Conservation (phyloP, 2,329 filamentous ascomycete genomes). For the Metarhizium album region DNA sequence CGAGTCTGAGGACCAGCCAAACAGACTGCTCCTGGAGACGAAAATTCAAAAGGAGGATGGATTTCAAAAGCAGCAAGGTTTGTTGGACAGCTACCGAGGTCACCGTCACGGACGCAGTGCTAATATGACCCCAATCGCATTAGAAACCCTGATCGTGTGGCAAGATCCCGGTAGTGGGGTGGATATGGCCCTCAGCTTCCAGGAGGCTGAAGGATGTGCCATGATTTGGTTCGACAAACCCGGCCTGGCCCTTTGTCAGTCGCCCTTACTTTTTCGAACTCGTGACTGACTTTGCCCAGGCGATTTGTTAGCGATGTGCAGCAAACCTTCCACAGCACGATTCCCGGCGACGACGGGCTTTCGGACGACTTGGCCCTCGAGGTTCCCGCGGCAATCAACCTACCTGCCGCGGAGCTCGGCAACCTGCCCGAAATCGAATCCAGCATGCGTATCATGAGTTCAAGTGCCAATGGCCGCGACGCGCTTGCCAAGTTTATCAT, state of each 20-base stretch:
- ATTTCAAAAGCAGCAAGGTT: slow-evolving; percentile 97
- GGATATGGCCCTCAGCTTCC: slow-evolving; percentile 97
- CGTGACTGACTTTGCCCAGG: slow-evolving; percentile 38
- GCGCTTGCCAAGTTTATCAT: slow-evolving; percentile 81
- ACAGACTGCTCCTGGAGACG: slow-evolving; percentile 75
- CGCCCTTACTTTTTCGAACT: not conserved
- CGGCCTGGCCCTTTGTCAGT: not conserved
- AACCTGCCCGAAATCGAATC: slow-evolving; percentile 78
- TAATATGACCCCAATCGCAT: not conserved
- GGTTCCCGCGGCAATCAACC: slow-evolving; percentile 54
- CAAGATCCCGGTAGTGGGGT: slow-evolving; percentile 73
- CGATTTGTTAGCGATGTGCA: slow-evolving; percentile 86
- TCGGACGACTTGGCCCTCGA: slow-evolving; percentile 81
- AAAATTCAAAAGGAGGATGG: slow-evolving; percentile 87
- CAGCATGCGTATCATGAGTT: slow-evolving; percentile 68
- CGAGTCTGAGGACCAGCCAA: slow-evolving; percentile 84
- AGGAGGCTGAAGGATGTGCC: slow-evolving; percentile 89
- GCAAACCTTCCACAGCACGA: slow-evolving; percentile 50
- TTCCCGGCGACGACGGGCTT: slow-evolving; percentile 60
- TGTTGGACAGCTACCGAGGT: slow-evolving; percentile 11
- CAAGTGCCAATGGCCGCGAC: slow-evolving; percentile 67
- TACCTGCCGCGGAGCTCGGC: slow-evolving; percentile 71
- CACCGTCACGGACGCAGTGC: not conserved
- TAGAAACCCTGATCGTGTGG: slow-evolving; percentile 97
- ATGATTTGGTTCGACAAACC: slow-evolving; percentile 63